phyloP scores from a whole-genome alignment of 108 stramenopile species.

The Chaetoceros muelleri region DNA sequence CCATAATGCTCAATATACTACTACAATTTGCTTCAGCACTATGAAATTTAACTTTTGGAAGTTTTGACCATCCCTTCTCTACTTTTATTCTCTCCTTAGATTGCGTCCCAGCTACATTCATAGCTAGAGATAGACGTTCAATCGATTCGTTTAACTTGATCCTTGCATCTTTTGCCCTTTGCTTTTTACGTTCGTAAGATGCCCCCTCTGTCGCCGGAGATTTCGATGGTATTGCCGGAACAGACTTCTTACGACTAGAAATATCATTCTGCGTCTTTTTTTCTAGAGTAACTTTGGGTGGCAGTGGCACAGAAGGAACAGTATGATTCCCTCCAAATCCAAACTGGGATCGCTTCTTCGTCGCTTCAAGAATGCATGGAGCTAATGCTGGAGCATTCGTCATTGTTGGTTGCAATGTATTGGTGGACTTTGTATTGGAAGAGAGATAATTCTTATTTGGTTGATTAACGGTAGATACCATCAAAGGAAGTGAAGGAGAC shows the following conservation, averaged over 20 bases:
- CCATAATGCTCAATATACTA: slow-evolving; percentile 19
- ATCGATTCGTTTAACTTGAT: slow-evolving; percentile 73
- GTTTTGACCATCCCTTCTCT: slow-evolving; percentile 1
- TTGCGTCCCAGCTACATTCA: slow-evolving; percentile 61
- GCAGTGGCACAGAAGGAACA: slow-evolving; percentile 55
- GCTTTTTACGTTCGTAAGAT: slow-evolving; percentile 81
- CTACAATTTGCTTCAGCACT: background rate
- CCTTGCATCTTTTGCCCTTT: slow-evolving; percentile 77
- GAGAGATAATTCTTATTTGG: no score
- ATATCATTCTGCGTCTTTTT: background rate
- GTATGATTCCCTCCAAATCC: slow-evolving; percentile 64
- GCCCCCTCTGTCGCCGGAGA: slow-evolving; percentile 9
- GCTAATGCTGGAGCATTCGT: background rate
- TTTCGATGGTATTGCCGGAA: background rate
- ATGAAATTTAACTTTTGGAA: background rate
- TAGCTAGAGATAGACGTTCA: slow-evolving; percentile 57
- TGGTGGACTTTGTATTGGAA: no score
- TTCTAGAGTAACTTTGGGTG: slow-evolving; percentile 17
- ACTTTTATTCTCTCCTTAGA: slow-evolving; percentile 19
- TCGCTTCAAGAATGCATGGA: slow-evolving; percentile 16
- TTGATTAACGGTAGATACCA: no score
- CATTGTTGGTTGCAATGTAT: background rate
- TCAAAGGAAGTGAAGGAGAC: no score
- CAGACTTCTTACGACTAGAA: background rate
- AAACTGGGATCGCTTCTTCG: slow-evolving; percentile 49